A percentile compares a stretch with the other conserved stretches of the same genome.
Conservation (phyloP, 768 basidiomycete species). For the Kwoniella newhampshirensis region DNA sequence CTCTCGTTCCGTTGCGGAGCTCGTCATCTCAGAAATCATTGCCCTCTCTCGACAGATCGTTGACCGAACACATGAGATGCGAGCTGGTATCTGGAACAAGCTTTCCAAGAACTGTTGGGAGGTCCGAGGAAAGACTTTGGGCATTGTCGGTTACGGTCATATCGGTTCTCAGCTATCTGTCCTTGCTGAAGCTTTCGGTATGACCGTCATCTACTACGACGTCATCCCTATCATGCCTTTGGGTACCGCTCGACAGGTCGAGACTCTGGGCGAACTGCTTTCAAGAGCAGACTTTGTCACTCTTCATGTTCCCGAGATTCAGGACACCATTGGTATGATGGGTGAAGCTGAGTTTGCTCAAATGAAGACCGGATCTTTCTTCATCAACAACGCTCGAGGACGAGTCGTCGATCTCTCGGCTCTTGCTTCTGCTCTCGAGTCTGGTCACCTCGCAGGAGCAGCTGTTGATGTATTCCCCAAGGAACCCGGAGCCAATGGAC, state of each 20-base stretch:
- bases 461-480: constrained; percentile 92
- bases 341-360: constrained; percentile 68
- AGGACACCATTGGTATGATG: constrained; percentile 95
- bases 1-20: constrained; percentile 97
- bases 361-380: constrained; percentile 93
- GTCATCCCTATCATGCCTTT: constrained; percentile 96
- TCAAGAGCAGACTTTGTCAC: constrained; percentile 85
- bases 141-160: constrained; percentile 97
- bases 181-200: constrained; percentile 91
- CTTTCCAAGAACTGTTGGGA: constrained; percentile 99
- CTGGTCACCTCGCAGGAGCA: constrained; percentile 85
- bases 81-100: constrained; percentile 94
- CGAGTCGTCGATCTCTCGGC: constrained; percentile 93
- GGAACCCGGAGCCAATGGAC: constrained; percentile 89
- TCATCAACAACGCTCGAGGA: constrained; percentile 97
- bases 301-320: constrained; percentile 92
- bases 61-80: constrained; percentile 84
- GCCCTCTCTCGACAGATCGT: constrained; percentile 90
- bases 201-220: constrained; percentile 93
- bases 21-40: constrained; percentile 91
- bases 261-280: constrained; percentile 72
- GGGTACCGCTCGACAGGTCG: constrained; percentile 87
- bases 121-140: constrained; percentile 92
- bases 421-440: constrained; percentile 73
- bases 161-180: constrained; percentile 97